phyloP scores from a whole-genome alignment of 179 eudicot species.

The Amaranthus tricolor region DNA sequence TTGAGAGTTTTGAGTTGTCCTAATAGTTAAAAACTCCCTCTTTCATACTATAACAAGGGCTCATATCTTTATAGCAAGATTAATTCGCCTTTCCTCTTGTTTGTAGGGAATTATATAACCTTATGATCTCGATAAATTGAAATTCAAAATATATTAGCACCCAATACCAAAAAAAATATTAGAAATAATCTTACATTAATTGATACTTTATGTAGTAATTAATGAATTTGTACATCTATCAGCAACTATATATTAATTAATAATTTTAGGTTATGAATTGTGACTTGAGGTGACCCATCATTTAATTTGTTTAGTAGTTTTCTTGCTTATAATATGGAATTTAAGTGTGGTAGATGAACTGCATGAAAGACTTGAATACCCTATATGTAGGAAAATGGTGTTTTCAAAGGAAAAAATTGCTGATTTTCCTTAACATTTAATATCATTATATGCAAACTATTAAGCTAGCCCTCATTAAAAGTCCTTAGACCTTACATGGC shows the following conservation, averaged over 20 bases:
- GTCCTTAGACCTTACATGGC: not conserved
- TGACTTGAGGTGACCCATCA: conserved; percentile 2
- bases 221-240: conserved; percentile 1
- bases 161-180: no score
- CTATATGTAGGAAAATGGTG: conserved; percentile 17
- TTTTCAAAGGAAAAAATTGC: conserved; percentile 10
- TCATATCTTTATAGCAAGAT: no score
- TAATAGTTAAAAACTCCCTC: no score
- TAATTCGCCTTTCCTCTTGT: no score
- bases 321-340: not conserved
- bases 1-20: no score
- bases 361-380: conserved; percentile 8
- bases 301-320: not conserved
- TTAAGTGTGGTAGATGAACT: conserved; percentile 17
- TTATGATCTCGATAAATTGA: no score
- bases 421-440: not conserved
- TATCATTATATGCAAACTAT: no score
- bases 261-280: conserved; percentile 8
- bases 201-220: not conserved
- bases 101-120: no score
- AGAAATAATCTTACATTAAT: not conserved
- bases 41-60: no score
- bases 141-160: no score
- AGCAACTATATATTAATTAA: conserved; percentile 9
- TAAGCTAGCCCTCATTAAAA: not conserved